phyloP scores from a whole-genome alignment of 345 rosid genomes.

The Pelargonium nanum region DNA sequence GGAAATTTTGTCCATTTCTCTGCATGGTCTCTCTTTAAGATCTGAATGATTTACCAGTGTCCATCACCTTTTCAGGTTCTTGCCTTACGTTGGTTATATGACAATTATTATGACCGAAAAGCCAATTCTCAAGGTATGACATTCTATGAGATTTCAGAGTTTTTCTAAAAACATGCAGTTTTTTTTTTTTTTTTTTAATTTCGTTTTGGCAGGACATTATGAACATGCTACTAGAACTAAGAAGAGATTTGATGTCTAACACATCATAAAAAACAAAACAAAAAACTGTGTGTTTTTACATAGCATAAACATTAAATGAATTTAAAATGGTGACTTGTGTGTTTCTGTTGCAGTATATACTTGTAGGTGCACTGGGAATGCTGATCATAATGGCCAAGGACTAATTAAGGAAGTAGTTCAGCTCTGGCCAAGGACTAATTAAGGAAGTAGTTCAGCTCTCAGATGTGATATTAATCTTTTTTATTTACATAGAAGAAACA shows the following conservation, averaged over 20 bases:
- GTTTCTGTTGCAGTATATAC: constrained; percentile 40
- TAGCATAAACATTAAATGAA: not conserved
- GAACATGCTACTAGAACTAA: too few relatives aligned
- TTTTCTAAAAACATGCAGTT: not conserved
- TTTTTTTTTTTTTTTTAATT: not conserved
- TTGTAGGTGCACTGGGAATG: constrained; percentile 46
- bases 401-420: constrained; percentile 14
- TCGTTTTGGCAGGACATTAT: too few relatives aligned
- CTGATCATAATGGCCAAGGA: constrained; percentile 58
- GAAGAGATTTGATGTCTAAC: too few relatives aligned
- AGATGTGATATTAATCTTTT: too few relatives aligned
- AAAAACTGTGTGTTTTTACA: not conserved
- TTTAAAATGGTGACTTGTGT: not conserved
- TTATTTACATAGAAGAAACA: too few relatives aligned
- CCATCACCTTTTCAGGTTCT: constrained; percentile 33
- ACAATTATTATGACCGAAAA: constrained; percentile 68
- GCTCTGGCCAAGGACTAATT: too few relatives aligned
- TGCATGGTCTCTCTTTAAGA: constrained; percentile 23
- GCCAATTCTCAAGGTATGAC: constrained; percentile 61
- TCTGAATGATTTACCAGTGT: constrained; percentile 10
- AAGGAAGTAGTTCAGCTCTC: too few relatives aligned
- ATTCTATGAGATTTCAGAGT: constrained; percentile 42
- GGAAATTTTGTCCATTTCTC: constrained; percentile 66
- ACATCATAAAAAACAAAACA: too few relatives aligned
- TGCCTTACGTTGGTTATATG: constrained; percentile 74